These are phyloP conservation scores for Quercus phellos DNA, from an alignment of 331 rosid genomes.

Conservation along the genomic window DNA sequence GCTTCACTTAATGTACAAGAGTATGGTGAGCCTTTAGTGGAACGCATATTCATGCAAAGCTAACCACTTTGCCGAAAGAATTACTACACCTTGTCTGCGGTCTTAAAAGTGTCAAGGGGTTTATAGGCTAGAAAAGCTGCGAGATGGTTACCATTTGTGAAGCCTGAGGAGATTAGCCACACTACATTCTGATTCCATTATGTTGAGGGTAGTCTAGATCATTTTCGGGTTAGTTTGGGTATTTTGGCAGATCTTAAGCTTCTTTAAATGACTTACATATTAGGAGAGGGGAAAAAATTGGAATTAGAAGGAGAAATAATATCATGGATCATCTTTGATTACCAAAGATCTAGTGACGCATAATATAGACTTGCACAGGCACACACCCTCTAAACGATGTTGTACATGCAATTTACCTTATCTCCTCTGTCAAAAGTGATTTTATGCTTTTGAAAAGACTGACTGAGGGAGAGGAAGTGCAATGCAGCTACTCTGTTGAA, in stretches of 20 bases:
- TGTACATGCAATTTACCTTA: not conserved
- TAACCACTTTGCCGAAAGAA: not conserved
- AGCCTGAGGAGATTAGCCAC: not conserved
- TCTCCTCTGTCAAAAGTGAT: too few relatives aligned
- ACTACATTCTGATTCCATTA: not conserved
- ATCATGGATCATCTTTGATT: too few relatives aligned
- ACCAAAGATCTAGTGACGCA: too few relatives aligned
- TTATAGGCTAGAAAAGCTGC: not conserved
- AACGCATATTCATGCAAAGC: not conserved
- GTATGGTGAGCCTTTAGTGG: not conserved
- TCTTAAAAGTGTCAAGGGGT: not conserved
- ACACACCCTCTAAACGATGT: not conserved
- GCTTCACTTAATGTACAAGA: not conserved
- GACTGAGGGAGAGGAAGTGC: too few relatives aligned
- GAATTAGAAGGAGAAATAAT: too few relatives aligned
- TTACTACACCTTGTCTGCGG: not conserved
- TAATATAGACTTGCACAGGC: not conserved
- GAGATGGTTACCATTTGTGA: not conserved
- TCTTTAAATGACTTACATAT: not conserved
- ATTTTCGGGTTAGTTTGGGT: not conserved
- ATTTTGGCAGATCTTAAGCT: not conserved
- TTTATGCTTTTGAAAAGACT: too few relatives aligned
- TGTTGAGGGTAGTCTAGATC: not conserved
- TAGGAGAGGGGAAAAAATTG: not conserved
- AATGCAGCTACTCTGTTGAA: too few relatives aligned